Conservation (phyloP, 2,329 filamentous ascomycete genomes). For the Arthrobotrys musiformis region DNA sequence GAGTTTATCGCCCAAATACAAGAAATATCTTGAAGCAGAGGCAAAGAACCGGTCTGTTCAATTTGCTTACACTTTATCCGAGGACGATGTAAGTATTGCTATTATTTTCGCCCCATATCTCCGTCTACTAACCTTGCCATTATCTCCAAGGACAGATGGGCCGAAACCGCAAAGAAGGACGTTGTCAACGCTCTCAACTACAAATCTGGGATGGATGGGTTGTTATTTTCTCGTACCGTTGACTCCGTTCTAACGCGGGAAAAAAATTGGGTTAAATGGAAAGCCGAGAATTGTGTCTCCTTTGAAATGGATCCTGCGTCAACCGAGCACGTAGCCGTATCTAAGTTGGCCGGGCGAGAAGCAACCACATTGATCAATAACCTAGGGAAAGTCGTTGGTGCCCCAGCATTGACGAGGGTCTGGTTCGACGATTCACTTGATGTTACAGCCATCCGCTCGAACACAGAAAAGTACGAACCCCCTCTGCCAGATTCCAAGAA, state of each 20-base stretch:
- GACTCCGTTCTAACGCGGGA: constrained; percentile 94
- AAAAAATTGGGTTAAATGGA: constrained; percentile 99
- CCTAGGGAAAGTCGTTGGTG: constrained; percentile 67
- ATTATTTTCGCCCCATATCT: background rate
- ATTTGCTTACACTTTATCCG: constrained; percentile 77
- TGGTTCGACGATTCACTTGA: constrained; percentile 71
- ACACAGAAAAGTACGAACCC: constrained; percentile 66
- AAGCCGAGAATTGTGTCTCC: constrained; percentile 88
- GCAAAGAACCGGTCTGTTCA: constrained; percentile 81
- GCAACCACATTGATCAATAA: constrained; percentile 76
- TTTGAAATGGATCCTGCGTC: constrained; percentile 81
- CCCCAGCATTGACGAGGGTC: constrained; percentile 81
- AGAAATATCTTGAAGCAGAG: constrained; percentile 75
- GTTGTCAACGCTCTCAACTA: constrained; percentile 81
- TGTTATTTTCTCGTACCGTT: constrained; percentile 95
- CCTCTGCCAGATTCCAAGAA: constrained; percentile 30
- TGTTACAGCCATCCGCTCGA: constrained; percentile 73
- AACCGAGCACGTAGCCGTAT: constrained; percentile 74
- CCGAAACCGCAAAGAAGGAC: constrained; percentile 75
- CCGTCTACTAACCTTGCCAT: background rate
- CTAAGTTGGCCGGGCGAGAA: constrained; percentile 76
- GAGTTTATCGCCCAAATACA: constrained; percentile 84
- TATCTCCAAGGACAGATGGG: constrained; percentile 79
- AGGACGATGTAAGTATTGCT: constrained; percentile 76
- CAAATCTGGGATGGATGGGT: constrained; percentile 80